A percentile compares a stretch with the other conserved stretches of the same genome.
Conservation (phyloP, 1,284 basidiomycete genomes). For the Flammula alnicola region DNA sequence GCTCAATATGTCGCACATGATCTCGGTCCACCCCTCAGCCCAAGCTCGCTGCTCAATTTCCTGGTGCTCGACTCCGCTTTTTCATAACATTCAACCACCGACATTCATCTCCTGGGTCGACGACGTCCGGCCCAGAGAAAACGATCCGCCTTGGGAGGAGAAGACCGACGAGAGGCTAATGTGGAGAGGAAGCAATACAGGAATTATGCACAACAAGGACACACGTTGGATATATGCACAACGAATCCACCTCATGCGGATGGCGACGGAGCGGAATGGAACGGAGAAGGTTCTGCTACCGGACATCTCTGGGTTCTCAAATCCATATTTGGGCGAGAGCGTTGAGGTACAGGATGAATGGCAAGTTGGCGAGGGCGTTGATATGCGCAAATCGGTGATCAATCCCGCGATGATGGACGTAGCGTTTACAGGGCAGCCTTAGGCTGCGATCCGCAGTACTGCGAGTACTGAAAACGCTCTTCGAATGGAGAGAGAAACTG, state of each 20-base stretch:
- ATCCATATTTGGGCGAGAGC: too few relatives aligned
- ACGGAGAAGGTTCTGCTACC: too few relatives aligned
- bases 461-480: conserved; percentile 46
- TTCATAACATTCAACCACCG: conserved; percentile 57
- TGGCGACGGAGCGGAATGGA: conserved; percentile 30
- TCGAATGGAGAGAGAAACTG: conserved; percentile 45
- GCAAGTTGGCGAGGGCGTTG: conserved; percentile 27
- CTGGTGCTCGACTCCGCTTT: conserved; percentile 51
- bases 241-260: conserved; percentile 39
- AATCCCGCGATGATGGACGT: conserved; percentile 54
- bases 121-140: conserved; percentile 37
- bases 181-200: conserved; percentile 67
- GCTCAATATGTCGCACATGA: conserved; percentile 50
- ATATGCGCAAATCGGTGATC: conserved; percentile 38
- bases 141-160: conserved; percentile 54
- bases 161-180: conserved; percentile 53
- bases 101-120: conserved; percentile 42
- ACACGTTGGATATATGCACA: conserved; percentile 58
- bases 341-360: conserved; percentile 39
- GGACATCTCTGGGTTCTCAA: too few relatives aligned
- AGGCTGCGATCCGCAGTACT: conserved; percentile 48
- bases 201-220: conserved; percentile 45
- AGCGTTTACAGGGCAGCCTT: conserved; percentile 53
- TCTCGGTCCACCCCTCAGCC: conserved; percentile 44
- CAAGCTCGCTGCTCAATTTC: conserved; percentile 52